A percentile compares a stretch with the other conserved stretches of the same genome.
phyloP scores from a whole-genome alignment of 768 basidiomycete genomes.

The Strobilomyces dryophilus region DNA sequence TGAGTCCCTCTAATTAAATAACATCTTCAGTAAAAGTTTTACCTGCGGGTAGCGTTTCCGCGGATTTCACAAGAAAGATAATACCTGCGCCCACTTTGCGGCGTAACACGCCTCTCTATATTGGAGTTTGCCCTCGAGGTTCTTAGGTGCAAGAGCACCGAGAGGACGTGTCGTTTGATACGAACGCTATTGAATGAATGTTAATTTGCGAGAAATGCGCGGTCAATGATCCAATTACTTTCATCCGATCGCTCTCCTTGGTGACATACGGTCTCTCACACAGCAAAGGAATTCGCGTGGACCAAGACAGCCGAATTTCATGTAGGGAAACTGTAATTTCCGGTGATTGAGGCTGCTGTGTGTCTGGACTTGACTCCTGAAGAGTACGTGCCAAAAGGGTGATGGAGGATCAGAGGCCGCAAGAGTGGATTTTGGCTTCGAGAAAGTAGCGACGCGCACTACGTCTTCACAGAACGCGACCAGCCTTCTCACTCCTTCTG shows the following conservation, averaged over 20 bases:
- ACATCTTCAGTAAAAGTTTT: background rate
- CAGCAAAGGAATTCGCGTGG: slow-evolving; percentile 18
- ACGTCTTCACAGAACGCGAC: slow-evolving; percentile 15
- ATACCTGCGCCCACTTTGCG: slow-evolving; percentile 4
- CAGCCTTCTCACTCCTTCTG: slow-evolving; percentile 19
- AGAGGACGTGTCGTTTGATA: slow-evolving; percentile 1
- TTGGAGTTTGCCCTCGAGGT: slow-evolving; percentile 2
- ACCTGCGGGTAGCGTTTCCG: slow-evolving; percentile 16
- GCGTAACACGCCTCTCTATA: slow-evolving; percentile 8
- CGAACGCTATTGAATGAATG: background rate
- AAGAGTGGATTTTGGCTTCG: slow-evolving; percentile 11
- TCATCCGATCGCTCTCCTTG: slow-evolving; percentile 2
- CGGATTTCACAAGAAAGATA: slow-evolving; percentile 14
- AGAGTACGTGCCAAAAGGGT: slow-evolving; percentile 19
- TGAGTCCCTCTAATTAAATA: slow-evolving; percentile 1
- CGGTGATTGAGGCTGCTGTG: slow-evolving; percentile 11
- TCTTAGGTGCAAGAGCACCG: slow-evolving; percentile 6
- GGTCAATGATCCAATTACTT: slow-evolving; percentile 1
- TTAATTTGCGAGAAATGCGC: slow-evolving; percentile 8
- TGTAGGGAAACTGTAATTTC: slow-evolving; percentile 19
- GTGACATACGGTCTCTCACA: slow-evolving; percentile 5
- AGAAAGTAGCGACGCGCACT: slow-evolving; percentile 12
- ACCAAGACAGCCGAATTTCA: slow-evolving; percentile 20
- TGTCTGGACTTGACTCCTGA: slow-evolving; percentile 6
- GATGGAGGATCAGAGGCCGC: slow-evolving; percentile 20